Conservation (phyloP, 2,329 filamentous ascomycete genomes). For the Trichoderma polysporum region DNA sequence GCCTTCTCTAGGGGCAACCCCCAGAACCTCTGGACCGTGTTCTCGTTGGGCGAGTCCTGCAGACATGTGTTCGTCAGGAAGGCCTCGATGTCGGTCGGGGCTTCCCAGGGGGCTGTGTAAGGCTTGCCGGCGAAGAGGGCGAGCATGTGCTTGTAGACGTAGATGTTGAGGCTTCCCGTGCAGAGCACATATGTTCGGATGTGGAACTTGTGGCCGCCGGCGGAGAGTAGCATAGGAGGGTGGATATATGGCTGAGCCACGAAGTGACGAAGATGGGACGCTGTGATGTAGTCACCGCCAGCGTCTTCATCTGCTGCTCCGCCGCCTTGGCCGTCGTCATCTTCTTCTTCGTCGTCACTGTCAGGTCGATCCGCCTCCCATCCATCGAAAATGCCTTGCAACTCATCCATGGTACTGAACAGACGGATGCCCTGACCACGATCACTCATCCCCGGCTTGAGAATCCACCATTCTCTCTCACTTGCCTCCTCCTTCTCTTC, state of each 20-base stretch:
- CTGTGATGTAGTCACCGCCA: slow-evolving; percentile 62
- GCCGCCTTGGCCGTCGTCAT: slow-evolving; percentile 34
- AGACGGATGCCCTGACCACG: slow-evolving; percentile 88
- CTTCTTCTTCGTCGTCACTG: slow-evolving; percentile 61
- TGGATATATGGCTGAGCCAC: slow-evolving; percentile 94
- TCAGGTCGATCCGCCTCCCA: slow-evolving; percentile 75
- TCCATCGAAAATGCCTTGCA: slow-evolving; percentile 84
- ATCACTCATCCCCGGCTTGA: slow-evolving; percentile 98
- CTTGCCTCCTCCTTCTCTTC: slow-evolving; percentile 27
- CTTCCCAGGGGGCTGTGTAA: slow-evolving; percentile 65
- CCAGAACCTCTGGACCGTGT: slow-evolving; percentile 75
- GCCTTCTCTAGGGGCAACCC: slow-evolving; percentile 49
- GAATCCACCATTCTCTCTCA: slow-evolving; percentile 86
- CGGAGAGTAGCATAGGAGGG: slow-evolving; percentile 67
- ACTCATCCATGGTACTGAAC: slow-evolving; percentile 79
- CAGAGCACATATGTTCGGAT: slow-evolving; percentile 89
- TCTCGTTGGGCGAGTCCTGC: slow-evolving; percentile 61
- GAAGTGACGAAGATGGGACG: slow-evolving; percentile 92
- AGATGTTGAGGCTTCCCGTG: slow-evolving; percentile 73
- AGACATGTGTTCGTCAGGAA: slow-evolving; percentile 97
- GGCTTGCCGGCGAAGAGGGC: slow-evolving; percentile 80
- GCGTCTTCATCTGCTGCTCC: slow-evolving; percentile 34
- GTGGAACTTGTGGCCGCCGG: slow-evolving; percentile 79
- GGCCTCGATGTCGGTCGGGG: slow-evolving; percentile 56
- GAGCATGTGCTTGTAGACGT: slow-evolving; percentile 88